Conservation (phyloP, 2,329 filamentous ascomycete genomes). For the Coleophoma eucalyptorum region DNA sequence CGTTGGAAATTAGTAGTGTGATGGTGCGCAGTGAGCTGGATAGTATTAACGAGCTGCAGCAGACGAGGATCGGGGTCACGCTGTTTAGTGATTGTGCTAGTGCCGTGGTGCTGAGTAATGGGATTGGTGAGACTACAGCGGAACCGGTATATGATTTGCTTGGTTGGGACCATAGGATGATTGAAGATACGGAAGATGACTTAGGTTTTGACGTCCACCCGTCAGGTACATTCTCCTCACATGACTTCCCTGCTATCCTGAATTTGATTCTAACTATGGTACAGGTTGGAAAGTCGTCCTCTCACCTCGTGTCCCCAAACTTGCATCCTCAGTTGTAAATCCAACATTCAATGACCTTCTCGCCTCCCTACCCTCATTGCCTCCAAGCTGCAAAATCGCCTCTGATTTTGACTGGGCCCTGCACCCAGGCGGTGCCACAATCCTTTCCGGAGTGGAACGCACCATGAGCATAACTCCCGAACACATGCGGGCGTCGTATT, state of each 20-base stretch:
- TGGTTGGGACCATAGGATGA: conserved; percentile 60
- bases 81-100: conserved; percentile 72
- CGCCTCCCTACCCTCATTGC: conserved; percentile 39
- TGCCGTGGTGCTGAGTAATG: conserved; percentile 61
- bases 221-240: conserved; percentile 38
- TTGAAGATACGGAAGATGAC: conserved; percentile 58
- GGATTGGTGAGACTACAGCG: conserved; percentile 39
- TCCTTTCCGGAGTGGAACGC: conserved; percentile 59
- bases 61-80: conserved; percentile 61
- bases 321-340: conserved; percentile 47
- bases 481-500: conserved; percentile 67
- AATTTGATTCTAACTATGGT: not conserved
- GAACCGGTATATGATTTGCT: conserved; percentile 52
- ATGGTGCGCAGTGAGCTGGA: conserved; percentile 63
- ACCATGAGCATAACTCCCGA: conserved; percentile 54
- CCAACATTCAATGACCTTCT: conserved; percentile 53
- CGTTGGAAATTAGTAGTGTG: conserved; percentile 58
- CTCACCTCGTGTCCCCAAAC: conserved; percentile 54
- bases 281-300: conserved; percentile 64
- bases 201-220: conserved; percentile 64
- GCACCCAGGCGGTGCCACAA: conserved; percentile 65
- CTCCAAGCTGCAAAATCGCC: conserved; percentile 39
- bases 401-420: conserved; percentile 70
- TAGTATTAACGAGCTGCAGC: conserved; percentile 52
- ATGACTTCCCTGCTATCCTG: not conserved